Base-by-base conservation (phyloP, 495 filamentous ascomycete genomes). In the Terfezia boudieri region DNA sequence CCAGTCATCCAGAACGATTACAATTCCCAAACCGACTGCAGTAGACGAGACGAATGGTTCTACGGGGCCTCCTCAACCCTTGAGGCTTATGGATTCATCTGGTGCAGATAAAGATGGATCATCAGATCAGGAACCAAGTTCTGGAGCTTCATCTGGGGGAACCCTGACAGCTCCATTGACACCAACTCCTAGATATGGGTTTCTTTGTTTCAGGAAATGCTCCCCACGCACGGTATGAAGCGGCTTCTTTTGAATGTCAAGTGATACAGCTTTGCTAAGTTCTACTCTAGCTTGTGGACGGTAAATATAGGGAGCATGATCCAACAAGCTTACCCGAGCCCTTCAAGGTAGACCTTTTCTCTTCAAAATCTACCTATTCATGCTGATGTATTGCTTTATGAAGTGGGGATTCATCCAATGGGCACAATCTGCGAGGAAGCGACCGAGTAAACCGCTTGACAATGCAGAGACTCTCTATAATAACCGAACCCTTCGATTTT, bases 401-500 rank as follows among this genome's bases (percentile, higher is more conserved):
- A 17, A 61, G 59, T 58, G 60, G 52, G 59, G 59, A 16, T 61
- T 61, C 50, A 26, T 55, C 7, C 41, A 37, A 10, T 61, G 59
- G 59, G 58, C 53, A 23, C 37, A 36, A 7, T 48, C 55, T 54
- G 12, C 8, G 41, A 46, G 14, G 59, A 58, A 36, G 59, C 58
- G 10, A 43, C 59, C 12, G 43, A 26, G 9, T 46, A 49, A 46
- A 38, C 12, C 38, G 43, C 52, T 58, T 58, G 22, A 54, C 14
- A 52, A 52, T 22, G 55, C 37, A 10, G 59, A 60, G 36, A 52
- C 59, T 14, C 53, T 56, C 22, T 62, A 58, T 56, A 62, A 62
- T 35, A 62, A 62, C 43, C 60, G 60, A 41, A 61, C 53, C 10
- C 12, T 62, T 10, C 50, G 59, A 26, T 62, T 37, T 52, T 62